These are phyloP conservation scores for Ambrosia artemisiifolia DNA, from an alignment of 129 eudicot species.

Conservation along the genomic window DNA sequence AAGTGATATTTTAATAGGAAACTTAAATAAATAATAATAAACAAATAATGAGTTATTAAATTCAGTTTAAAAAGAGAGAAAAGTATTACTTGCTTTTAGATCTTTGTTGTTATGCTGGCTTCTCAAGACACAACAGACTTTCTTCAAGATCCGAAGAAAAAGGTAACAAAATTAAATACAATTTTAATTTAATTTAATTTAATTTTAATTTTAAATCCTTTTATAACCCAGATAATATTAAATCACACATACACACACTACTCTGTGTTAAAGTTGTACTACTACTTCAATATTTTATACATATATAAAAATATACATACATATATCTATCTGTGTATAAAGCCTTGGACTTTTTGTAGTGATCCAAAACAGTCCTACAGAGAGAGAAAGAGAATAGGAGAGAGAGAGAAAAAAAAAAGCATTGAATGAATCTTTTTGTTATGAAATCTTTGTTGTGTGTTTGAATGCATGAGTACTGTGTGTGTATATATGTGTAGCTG, in stretches of 20 bases:
- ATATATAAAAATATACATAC: neutral
- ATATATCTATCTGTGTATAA: slow-evolving; percentile 30
- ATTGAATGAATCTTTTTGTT: slow-evolving; percentile 37
- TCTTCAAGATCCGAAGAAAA: slow-evolving; percentile 97
- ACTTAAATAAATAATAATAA: neutral
- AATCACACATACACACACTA: slow-evolving; percentile 12
- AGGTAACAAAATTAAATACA: slow-evolving; percentile 39
- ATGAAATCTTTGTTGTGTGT: slow-evolving; percentile 42
- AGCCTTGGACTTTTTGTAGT: slow-evolving; percentile 60
- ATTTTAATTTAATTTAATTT: no score
- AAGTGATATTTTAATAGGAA: slow-evolving; percentile 35
- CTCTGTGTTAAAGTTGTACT: slow-evolving; percentile 39
- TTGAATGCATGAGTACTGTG: slow-evolving; percentile 39
- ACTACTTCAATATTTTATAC: neutral
- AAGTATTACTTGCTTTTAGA: slow-evolving; percentile 60
- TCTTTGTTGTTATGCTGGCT: slow-evolving; percentile 73
- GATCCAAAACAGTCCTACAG: slow-evolving; percentile 45
- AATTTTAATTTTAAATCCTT: no score
- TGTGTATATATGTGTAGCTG: neutral
- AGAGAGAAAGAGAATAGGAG: slow-evolving; percentile 15
- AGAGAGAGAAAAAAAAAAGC: slow-evolving; percentile 19
- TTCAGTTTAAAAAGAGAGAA: slow-evolving; percentile 28
- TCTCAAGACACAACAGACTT: slow-evolving; percentile 66
- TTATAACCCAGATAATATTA: slow-evolving; percentile 25
- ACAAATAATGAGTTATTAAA: slow-evolving; percentile 16